Evolutionary conservation across 179 eudicot species (phyloP), one percentile per base, ranked within the genome.

Genomic region (Amaranthus tricolor): DNA sequence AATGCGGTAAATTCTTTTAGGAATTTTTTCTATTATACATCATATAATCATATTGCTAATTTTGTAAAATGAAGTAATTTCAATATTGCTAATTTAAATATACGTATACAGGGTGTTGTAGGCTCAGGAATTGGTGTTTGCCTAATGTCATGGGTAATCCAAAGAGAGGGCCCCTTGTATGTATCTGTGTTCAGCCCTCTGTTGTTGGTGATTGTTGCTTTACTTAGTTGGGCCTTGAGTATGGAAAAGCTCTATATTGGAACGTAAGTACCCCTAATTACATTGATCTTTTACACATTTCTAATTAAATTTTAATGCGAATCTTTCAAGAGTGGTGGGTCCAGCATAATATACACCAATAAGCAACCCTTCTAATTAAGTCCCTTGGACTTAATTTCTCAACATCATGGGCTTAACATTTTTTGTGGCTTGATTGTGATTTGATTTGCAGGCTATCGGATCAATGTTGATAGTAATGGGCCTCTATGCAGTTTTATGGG

Each of bases 401-500:
- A 31, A 31, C 40, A 31, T 31, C 40, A 31, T 31, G 40, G 40
- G 40, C 2, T 31, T 31, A 31, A 31, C 40, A 31, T 31, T 31
- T 31, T 31, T 31, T 24, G 44, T 40, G 73, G 2, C 40, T 31
- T 31, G 40, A 31, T 31, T 58, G 7, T 66, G 78, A 14, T 45
- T 9, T 54, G 10, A 50, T 72, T 62, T 53, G 76, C 91, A 91
- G 98, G 86, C 82, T 48, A 80, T 77, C 55, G 98, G 98, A 54
- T 85, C 98, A 0, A 71, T 71, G 8, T 53, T 91, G 76, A 88
- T 93, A 62, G 89, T 91, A 7, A 5, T 77, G 62, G 98, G 98
- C 58, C 85, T 93, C 3, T 93, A 93, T 68, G 85, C 85, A 10
- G 97, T 93, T 7, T 79, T 91, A 1, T 91, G 95, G 98, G 98